These are phyloP conservation scores for Candida germanica DNA, from an alignment of 805 yeast genomes.

Conservation along the genomic window DNA sequence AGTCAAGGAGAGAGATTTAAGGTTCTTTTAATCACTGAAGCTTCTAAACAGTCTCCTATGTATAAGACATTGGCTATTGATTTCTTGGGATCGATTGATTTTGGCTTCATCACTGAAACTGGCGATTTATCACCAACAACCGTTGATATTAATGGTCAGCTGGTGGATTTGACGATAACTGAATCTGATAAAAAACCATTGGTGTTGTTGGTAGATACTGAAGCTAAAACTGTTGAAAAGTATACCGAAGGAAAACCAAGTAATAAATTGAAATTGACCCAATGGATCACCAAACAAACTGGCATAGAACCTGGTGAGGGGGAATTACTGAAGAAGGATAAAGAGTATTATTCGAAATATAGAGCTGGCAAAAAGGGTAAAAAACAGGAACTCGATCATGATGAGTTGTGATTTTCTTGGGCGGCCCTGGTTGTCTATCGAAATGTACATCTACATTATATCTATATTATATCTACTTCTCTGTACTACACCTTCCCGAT, in stretches of 20 bases:
- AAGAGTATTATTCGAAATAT: slow-evolving; percentile 24
- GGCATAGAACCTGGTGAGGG: slow-evolving; percentile 35
- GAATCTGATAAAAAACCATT: slow-evolving; percentile 22
- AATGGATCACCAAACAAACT: slow-evolving; percentile 30
- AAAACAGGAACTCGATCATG: slow-evolving; percentile 17
- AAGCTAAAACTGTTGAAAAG: slow-evolving; percentile 2
- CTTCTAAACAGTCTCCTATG: slow-evolving; percentile 49
- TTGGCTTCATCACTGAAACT: slow-evolving; percentile 41
- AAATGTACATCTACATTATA: not conserved
- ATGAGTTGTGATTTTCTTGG: slow-evolving; percentile 23
- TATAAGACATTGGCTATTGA: slow-evolving; percentile 70
- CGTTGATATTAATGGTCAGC: slow-evolving; percentile 18
- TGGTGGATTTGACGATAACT: slow-evolving; percentile 4
- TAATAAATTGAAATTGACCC: slow-evolving; percentile 27
- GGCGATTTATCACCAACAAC: slow-evolving; percentile 14
- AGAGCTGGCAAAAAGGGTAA: slow-evolving; percentile 24
- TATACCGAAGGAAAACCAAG: slow-evolving; percentile 20
- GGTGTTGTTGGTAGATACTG: slow-evolving; percentile 14
- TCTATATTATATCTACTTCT: not conserved
- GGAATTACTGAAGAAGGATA: slow-evolving; percentile 31
- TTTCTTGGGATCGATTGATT: slow-evolving; percentile 49
- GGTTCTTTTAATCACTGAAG: slow-evolving; percentile 53
- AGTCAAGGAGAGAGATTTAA: slow-evolving; percentile 27
- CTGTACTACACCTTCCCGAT: slow-evolving; percentile 15
- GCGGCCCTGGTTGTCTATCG: no score